Base-by-base conservation (phyloP, 192 early-diverging fungal species). In the Mortierella claussenii region DNA sequence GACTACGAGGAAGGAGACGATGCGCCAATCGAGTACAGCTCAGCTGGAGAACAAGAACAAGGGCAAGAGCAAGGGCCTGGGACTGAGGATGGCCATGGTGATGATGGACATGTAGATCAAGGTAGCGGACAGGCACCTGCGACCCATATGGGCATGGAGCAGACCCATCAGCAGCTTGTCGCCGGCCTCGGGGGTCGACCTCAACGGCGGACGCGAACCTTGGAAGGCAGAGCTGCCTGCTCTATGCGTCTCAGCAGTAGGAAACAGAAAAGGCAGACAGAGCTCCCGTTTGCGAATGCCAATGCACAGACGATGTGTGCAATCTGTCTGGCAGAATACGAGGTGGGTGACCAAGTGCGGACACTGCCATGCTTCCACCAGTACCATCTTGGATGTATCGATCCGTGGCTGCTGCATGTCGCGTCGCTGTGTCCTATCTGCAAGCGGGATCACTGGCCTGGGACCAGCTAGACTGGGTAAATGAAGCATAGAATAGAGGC, bases 401-500 rank as follows among this genome's bases (percentile, higher is more conserved):
- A 86, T 54, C 69, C 64, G 11, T 88, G 86, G 86, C 23, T 85
- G 43, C 61, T 82, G 2, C 74, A 86, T 68, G 69, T 78, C 34
- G 75, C 71, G n/a, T 79, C 83, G 46, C 67, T 79, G 23, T 88
- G 86, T 57, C 86, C 86, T 10, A 86, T 88, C 20, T 88, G 86
- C 69, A 75, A 82, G 30, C 78, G 82, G 21, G 80, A 81, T 26
- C 78, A 78, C 17, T 78, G 73, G n/a, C 51, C 47, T n/a, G 43
- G 18, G 31, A 27, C 37, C n/a, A n/a, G n/a, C n/a, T n/a, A n/a
- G n/a, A n/a, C n/a, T n/a, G n/a, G n/a, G n/a, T n/a, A n/a, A n/a
- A n/a, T n/a, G n/a, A n/a, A n/a, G n/a, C n/a, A n/a, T n/a, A n/a
- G n/a, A n/a, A n/a, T n/a, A n/a, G n/a, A n/a, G n/a, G n/a, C n/a